Evolutionary conservation across 257 asterid genomes (phyloP).

Genomic region (Solanum bulbocastanum): DNA sequence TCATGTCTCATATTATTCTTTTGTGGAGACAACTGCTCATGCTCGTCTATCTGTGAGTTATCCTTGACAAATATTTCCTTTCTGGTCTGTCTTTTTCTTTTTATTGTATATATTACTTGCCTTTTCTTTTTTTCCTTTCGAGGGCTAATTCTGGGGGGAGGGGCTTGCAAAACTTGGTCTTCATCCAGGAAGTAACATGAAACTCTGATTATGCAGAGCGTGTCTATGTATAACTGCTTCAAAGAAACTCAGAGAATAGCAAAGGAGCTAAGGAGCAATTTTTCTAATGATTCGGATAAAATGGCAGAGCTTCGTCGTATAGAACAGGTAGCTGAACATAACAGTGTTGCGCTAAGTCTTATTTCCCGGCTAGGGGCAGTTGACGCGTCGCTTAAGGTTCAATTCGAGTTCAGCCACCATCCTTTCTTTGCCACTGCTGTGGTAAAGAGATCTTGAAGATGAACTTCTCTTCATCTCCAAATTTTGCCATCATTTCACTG

Average conservation of each 20-base stretch:
- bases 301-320: constrained; percentile 60
- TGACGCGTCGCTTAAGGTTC: constrained; percentile 69
- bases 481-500: constrained; percentile 16
- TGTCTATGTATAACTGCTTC: constrained; percentile 54
- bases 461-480: constrained; percentile 10
- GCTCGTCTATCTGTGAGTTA: constrained; percentile 64
- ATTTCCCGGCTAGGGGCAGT: constrained; percentile 64
- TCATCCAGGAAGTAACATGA: not conserved
- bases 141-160: not conserved
- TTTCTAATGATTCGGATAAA: constrained; percentile 53
- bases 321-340: constrained; percentile 95
- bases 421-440: constrained; percentile 83
- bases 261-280: constrained; percentile 56
- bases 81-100: not conserved
- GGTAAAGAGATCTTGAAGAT: constrained; percentile 78
- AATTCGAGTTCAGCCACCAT: constrained; percentile 76
- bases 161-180: not conserved
- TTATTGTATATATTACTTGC: not conserved
- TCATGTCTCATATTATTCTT: constrained; percentile 55
- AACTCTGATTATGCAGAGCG: constrained; percentile 25
- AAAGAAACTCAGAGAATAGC: constrained; percentile 82
- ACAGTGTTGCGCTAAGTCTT: constrained; percentile 67
- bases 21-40: constrained; percentile 49
- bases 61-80: not conserved
- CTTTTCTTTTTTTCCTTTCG: not conserved